phyloP scores from a whole-genome alignment of 768 basidiomycete species.

The Trametopsis cervina region DNA sequence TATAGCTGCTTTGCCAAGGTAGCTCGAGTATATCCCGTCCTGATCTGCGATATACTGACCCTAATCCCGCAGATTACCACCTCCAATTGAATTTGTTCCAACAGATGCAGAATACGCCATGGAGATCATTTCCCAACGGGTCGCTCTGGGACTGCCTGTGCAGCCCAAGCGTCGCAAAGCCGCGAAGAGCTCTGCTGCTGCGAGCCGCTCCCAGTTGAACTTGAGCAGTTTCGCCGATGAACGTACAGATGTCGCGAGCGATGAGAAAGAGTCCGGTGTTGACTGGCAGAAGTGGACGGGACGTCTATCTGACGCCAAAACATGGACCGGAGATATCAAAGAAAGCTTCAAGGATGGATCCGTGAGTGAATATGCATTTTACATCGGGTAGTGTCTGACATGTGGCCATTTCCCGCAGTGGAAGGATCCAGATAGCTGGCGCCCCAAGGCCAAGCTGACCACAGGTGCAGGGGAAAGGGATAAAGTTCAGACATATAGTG shows the following conservation, averaged over 20 bases:
- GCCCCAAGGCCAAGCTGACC: constrained; percentile 6
- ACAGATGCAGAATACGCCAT: constrained; percentile 69
- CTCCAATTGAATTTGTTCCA: constrained; percentile 44
- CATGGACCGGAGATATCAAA: constrained; percentile 32
- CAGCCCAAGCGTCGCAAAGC: constrained; percentile 23
- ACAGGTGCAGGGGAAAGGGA: constrained; percentile 5
- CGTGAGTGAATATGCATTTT: constrained; percentile 21
- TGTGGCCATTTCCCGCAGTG: constrained; percentile 11
- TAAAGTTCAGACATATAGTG: constrained; percentile 18
- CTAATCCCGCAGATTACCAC: constrained; percentile 33
- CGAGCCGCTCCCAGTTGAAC: background rate
- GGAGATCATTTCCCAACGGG: constrained; percentile 55
- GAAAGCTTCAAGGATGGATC: constrained; percentile 29
- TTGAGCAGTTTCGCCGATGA: background rate
- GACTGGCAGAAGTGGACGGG: constrained; percentile 56
- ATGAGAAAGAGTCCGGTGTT: constrained; percentile 20
- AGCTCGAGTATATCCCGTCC: constrained; percentile 11
- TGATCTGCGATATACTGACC: background rate
- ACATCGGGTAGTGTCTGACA: background rate
- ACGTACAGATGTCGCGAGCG: constrained; percentile 2
- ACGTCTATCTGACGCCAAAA: constrained; percentile 39
- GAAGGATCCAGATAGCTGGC: constrained; percentile 19
- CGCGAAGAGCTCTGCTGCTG: constrained; percentile 9
- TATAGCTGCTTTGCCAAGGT: constrained; percentile 48
- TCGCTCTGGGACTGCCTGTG: constrained; percentile 47